These are phyloP conservation scores for Pterulicium gracile DNA, from an alignment of 1,284 basidiomycete genomes.

Conservation along the genomic window DNA sequence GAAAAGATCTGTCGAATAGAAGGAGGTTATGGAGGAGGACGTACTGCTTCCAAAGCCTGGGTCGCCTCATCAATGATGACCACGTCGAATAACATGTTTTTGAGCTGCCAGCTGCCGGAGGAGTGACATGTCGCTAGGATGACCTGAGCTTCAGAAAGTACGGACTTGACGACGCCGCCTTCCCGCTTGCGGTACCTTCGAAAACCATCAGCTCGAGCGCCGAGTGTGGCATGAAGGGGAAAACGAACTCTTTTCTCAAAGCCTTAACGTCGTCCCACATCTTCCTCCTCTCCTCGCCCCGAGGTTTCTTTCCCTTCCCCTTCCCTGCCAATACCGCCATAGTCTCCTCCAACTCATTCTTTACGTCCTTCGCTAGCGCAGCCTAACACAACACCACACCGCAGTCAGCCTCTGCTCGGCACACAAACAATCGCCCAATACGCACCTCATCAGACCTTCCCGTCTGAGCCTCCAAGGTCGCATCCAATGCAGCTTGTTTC, in stretches of 20 bases:
- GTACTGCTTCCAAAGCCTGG: constrained; percentile 88
- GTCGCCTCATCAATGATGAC: constrained; percentile 96
- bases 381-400: constrained; percentile 30
- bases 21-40: constrained; percentile 10
- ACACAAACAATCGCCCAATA: no score
- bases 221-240: no score
- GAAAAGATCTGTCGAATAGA: constrained; percentile 6
- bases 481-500: constrained; percentile 51
- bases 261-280: constrained; percentile 89
- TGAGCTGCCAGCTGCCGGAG: constrained; percentile 72
- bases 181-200: constrained; percentile 88
- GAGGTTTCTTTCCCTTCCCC: constrained; percentile 62
- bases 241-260: constrained; percentile 73
- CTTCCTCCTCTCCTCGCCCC: constrained; percentile 74
- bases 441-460: constrained; percentile 68
- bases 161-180: constrained; percentile 69
- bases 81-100: constrained; percentile 75
- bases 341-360: constrained; percentile 67
- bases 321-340: constrained; percentile 63
- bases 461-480: constrained; percentile 86
- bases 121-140: constrained; percentile 92
- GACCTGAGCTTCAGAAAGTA: constrained; percentile 73
- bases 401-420: no score
- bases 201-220: no score
- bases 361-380: constrained; percentile 75